These are phyloP conservation scores for Kwoniella botswanensis DNA, from an alignment of 768 basidiomycete genomes.

Conservation along the genomic window DNA sequence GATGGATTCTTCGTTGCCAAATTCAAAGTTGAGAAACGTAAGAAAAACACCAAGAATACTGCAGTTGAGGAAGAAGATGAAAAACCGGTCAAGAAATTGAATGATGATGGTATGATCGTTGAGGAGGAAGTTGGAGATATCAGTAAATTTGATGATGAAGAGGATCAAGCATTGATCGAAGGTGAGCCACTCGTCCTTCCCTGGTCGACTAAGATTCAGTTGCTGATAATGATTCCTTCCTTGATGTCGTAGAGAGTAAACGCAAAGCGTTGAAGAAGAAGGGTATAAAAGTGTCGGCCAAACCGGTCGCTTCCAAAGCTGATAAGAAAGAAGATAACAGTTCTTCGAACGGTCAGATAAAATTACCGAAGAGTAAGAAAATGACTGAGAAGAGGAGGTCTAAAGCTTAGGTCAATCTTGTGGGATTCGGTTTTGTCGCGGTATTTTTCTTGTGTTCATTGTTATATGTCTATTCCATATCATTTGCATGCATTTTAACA, in stretches of 20 bases:
- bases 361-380: conserved; percentile 45
- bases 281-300: conserved; percentile 58
- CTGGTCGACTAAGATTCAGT: neutral
- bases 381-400: conserved; percentile 35
- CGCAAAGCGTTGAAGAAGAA: conserved; percentile 61
- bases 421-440: neutral
- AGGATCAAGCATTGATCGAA: conserved; percentile 76
- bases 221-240: neutral
- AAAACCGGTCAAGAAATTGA: conserved; percentile 50
- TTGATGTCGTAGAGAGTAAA: conserved; percentile 60
- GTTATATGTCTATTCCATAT: neutral
- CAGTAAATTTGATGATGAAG: conserved; percentile 72
- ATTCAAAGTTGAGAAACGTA: conserved; percentile 86
- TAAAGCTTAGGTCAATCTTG: conserved; percentile 12
- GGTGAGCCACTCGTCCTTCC: conserved; percentile 63
- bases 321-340: conserved; percentile 1
- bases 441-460: neutral
- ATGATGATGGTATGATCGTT: conserved; percentile 46
- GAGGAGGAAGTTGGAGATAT: conserved; percentile 19
- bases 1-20: conserved; percentile 99
- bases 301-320: conserved; percentile 14
- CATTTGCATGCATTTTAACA: neutral
- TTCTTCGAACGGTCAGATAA: conserved; percentile 27
- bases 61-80: conserved; percentile 56
- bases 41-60: conserved; percentile 61